Conservation (phyloP, 2,329 filamentous ascomycete species). For the Graphiopsis chlorocephala region DNA sequence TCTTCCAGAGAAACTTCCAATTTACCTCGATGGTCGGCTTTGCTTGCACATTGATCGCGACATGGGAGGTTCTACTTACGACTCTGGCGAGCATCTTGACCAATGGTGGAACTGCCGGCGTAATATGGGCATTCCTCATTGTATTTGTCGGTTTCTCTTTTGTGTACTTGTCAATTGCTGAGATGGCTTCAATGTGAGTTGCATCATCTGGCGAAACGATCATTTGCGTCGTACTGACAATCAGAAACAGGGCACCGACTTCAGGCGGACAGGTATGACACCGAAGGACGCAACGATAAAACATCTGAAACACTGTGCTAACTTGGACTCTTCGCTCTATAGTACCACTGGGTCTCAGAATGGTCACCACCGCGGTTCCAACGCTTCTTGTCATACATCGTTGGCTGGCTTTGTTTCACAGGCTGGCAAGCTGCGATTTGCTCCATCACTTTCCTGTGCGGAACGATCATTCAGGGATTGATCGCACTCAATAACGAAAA, state of each 20-base stretch:
- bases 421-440: conserved; percentile 45
- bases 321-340: background rate
- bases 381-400: conserved; percentile 44
- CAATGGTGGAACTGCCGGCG: conserved; percentile 31
- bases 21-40: conserved; percentile 29
- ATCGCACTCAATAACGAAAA: conserved; percentile 38
- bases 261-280: conserved; percentile 38
- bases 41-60: conserved; percentile 26
- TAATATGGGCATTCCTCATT: conserved; percentile 36
- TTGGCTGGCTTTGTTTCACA: conserved; percentile 44
- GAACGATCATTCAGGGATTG: conserved; percentile 42
- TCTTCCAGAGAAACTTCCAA: conserved; percentile 26
- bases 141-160: conserved; percentile 35
- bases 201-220: background rate
- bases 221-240: background rate
- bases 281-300: background rate
- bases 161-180: conserved; percentile 48
- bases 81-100: conserved; percentile 14
- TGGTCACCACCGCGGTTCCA: conserved; percentile 41
- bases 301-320: background rate
- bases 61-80: conserved; percentile 26
- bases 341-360: conserved; percentile 48
- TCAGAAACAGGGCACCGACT: conserved; percentile 38
- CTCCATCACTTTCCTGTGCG: conserved; percentile 42
- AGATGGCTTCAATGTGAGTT: conserved; percentile 45